A percentile compares a stretch with the other conserved stretches of the same genome.
These are phyloP conservation scores for Globisporangium iwayamae DNA, from an alignment of 352 stramenopile genomes.

Conservation along the genomic window DNA sequence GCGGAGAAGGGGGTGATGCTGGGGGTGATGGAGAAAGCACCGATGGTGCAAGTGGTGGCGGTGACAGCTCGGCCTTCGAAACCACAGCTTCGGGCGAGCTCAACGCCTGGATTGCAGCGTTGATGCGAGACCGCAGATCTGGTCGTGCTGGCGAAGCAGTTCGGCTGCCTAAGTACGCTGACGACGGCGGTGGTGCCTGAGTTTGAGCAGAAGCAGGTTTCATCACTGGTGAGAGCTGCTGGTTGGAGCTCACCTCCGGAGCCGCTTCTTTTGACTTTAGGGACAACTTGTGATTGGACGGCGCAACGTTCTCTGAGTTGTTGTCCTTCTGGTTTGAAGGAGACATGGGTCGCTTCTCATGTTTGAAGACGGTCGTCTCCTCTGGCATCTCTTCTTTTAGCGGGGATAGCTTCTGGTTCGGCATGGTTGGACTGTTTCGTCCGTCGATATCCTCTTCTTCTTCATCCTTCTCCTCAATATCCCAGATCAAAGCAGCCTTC, in stretches of 20 bases:
- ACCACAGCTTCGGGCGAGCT: background rate
- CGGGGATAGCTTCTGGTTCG: constrained; percentile 8
- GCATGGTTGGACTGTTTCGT: background rate
- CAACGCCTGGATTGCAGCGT: constrained; percentile 9
- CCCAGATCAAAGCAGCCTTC: constrained; percentile 4
- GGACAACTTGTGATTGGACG: background rate
- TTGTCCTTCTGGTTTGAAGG: background rate
- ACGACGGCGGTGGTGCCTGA: background rate
- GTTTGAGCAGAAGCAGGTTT: background rate
- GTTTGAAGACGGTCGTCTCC: background rate
- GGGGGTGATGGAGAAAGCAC: background rate
- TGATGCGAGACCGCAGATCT: constrained; percentile 14
- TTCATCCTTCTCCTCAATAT: constrained; percentile 5
- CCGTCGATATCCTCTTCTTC: background rate
- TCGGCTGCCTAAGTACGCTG: constrained; percentile 8
- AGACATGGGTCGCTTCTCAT: background rate
- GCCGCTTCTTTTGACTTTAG: background rate
- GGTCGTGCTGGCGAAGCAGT: background rate
- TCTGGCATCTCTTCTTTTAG: background rate
- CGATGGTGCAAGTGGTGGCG: background rate
- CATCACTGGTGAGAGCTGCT: constrained; percentile 1
- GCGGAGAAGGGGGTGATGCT: background rate
- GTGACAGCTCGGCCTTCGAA: background rate
- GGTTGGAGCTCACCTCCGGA: background rate
- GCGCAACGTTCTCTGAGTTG: background rate